Evolutionary conservation across 352 stramenopile genomes (phyloP), one percentile per base, ranked within the genome.

Genomic region (Hyaloperonospora brassicae): DNA sequence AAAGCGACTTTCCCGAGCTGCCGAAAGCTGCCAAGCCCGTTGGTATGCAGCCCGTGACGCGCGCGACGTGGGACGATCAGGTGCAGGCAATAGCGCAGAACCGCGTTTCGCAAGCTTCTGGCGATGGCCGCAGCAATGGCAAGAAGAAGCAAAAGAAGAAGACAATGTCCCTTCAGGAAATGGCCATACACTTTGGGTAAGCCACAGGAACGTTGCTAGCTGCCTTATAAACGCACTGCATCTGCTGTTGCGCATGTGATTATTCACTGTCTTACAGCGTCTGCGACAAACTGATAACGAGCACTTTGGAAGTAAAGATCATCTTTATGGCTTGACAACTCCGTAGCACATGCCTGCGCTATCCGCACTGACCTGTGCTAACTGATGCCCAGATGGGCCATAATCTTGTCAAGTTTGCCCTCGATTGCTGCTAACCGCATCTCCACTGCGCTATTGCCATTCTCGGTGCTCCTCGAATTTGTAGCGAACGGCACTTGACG

Each of bases 121-220:
- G 61, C 23, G 57, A 65, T 48, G 55, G 47, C 14, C 63, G 64
- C 13, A 43, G 48, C 27, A 65, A 60, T 23, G 65, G 73, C 45
- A 84, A 86, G 66, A 78, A 84, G 59, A 90, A 87, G 52, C 73
- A 87, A 44, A 89, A 93, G 66, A 93, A 93, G 69, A 91, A 89
- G 56, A 77, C 55, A 47, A 85, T 90, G 75, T 77, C 79, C 31
- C 68, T 93, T 3, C 73, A 64, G 24, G 80, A 91, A 62, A 78
- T 93, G 60, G 84, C 80, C 48, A 91, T 91, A 80, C 61, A 82
- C 50, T 90, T 89, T 39, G 66, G 73, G 10, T 93, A 85, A 68
- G 40, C 5, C 36, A 27, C 30, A 35, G 25, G 12, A 7, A 24
- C 13, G 23, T 44, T 30, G 30, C 21, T 56, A 56, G 14, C 38